Evolutionary conservation across 768 basidiomycete species (phyloP), one percentile per base, ranked within the genome.

Genomic region (Tylopilus sp.): DNA sequence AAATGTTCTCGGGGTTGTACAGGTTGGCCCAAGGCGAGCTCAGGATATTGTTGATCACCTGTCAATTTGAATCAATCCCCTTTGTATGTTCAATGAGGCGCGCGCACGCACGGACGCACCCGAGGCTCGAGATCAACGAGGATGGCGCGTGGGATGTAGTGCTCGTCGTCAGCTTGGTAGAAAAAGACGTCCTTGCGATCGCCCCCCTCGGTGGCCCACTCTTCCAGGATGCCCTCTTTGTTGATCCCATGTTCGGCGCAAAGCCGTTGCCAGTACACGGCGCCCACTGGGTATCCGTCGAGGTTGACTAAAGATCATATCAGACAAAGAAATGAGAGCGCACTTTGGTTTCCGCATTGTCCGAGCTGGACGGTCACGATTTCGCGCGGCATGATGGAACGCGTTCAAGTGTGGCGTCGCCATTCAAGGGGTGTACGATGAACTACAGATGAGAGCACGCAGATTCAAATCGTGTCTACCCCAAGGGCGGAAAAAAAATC

Each of bases 81-180:
- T 7, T 28, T 9, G 26, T 26, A 6, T 9, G 54, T 39, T 47
- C 44, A 43, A 38, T 20, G 13, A 7, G 10, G 4, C 8, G 26
- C 40, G 17, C 9, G 40, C n/a, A 31, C 31, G 12, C 18, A 18
- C 18, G 25, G 22, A 75, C 85, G 67, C 64, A 97, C 95, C 67
- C 97, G 80, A 18, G 97, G 97, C 67, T 99, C 97, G 23, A 97
- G 80, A 71, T 99, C 97, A 53, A 98, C 85, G 35, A 99, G 79
- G 55, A 99, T 95, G 5, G 97, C 92, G 47, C 97, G 82, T 2
- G 97, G 97, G 53, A 99, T 95, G 70, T 98, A 99, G 63, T 97
- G 95, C 68, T 98, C 97, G 64, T 99, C 97, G 68, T 99, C 97
- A n/a, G 97, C 97, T 69, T 98, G 95, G 68, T 99, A 98, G 75